Conservation (phyloP, 1,284 basidiomycete genomes). For the Singerocomus inundabilis region DNA sequence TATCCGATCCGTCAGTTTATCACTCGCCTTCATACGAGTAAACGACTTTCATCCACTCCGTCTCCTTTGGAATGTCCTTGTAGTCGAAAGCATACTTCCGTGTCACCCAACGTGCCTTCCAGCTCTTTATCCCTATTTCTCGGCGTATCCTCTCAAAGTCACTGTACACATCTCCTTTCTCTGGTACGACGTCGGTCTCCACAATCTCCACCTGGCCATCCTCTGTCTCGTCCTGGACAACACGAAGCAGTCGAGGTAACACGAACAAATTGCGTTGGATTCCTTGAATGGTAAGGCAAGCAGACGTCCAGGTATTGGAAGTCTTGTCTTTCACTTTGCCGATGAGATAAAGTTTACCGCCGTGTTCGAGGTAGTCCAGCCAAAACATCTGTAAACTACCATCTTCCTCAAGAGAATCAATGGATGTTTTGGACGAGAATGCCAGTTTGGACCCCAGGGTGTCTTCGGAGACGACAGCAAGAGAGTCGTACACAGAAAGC, state of each 20-base stretch:
- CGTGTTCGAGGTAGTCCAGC: conserved; percentile 87
- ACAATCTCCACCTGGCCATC: conserved; percentile 46
- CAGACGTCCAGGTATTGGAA: conserved; percentile 72
- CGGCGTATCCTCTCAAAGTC: conserved; percentile 85
- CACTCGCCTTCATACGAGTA: conserved; percentile 78
- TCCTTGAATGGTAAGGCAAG: conserved; percentile 83
- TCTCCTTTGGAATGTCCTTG: conserved; percentile 74
- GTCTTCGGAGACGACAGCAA: conserved; percentile 55
- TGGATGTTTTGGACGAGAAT: conserved; percentile 41
- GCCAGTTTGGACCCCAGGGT: conserved; percentile 50
- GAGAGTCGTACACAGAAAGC: conserved; percentile 74
- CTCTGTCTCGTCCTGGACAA: conserved; percentile 54
- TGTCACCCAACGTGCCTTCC: conserved; percentile 82
- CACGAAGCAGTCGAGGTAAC: conserved; percentile 72
- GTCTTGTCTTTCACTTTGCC: conserved; percentile 85
- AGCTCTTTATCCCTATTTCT: conserved; percentile 75
- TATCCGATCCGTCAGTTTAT: neutral
- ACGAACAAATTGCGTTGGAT: conserved; percentile 93
- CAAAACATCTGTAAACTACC: conserved; percentile 90
- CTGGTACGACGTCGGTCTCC: conserved; percentile 77
- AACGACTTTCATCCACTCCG: conserved; percentile 90
- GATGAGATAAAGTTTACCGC: conserved; percentile 78
- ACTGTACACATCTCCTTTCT: conserved; percentile 68
- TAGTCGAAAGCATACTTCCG: conserved; percentile 95
- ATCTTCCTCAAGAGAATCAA: conserved; percentile 71